phyloP scores from a whole-genome alignment of 2,329 filamentous ascomycete species.

The Penicillium janthinellum region DNA sequence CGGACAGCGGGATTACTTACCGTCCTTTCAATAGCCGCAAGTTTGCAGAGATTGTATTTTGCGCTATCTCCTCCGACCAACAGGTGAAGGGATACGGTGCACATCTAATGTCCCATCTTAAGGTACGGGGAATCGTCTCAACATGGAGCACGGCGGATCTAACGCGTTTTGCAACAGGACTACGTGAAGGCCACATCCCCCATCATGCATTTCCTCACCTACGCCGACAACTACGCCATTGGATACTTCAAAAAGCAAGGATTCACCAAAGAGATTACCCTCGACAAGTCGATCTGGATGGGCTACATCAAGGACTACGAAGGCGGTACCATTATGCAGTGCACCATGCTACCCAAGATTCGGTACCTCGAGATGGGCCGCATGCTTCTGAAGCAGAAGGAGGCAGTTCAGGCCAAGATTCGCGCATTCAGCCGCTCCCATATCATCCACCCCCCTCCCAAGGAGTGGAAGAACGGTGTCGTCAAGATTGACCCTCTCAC shows the following conservation, averaged over 20 bases:
- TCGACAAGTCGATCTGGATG: slow-evolving; percentile 93
- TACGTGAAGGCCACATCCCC: slow-evolving; percentile 96
- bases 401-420: slow-evolving; percentile 92
- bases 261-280: slow-evolving; percentile 96
- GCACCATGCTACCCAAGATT: slow-evolving; percentile 91
- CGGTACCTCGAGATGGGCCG: slow-evolving; percentile 90
- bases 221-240: slow-evolving; percentile 98
- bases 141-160: not conserved
- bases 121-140: slow-evolving; percentile 52
- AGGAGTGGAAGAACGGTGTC: slow-evolving; percentile 78
- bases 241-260: slow-evolving; percentile 99
- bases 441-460: slow-evolving; percentile 80
- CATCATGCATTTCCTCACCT: slow-evolving; percentile 98
- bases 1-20: slow-evolving; percentile 83
- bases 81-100: slow-evolving; percentile 98
- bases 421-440: slow-evolving; percentile 87
- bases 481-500: slow-evolving; percentile 78
- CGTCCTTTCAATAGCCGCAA: slow-evolving; percentile 87
- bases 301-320: slow-evolving; percentile 99
- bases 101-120: slow-evolving; percentile 96
- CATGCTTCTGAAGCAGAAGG: slow-evolving; percentile 97
- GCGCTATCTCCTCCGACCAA: slow-evolving; percentile 94
- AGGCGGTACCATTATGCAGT: slow-evolving; percentile 99
- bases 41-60: slow-evolving; percentile 98
- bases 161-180: slow-evolving; percentile 51